Conservation (phyloP, 495 filamentous ascomycete genomes). For the Xylaria curta region DNA sequence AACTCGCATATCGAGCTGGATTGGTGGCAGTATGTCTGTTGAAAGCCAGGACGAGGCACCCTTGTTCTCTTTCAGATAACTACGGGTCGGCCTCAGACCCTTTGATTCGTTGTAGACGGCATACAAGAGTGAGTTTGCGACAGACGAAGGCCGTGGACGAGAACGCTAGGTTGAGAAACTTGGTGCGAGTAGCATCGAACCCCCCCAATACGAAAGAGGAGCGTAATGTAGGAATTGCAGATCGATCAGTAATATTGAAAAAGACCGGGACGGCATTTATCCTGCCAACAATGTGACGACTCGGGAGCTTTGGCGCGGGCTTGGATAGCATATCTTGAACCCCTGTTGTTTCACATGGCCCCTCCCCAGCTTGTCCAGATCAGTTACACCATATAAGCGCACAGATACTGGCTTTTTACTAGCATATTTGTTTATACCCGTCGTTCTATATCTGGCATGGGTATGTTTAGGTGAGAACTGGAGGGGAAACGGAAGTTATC, state of each 20-base stretch:
- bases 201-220: background rate
- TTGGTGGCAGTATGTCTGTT: background rate
- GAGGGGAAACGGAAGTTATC: too few relatives aligned
- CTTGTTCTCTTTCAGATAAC: background rate
- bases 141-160: background rate
- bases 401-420: too few relatives aligned
- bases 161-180: background rate
- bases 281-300: background rate
- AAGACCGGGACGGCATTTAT: background rate
- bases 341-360: too few relatives aligned
- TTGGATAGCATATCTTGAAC: too few relatives aligned
- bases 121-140: background rate
- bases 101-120: background rate
- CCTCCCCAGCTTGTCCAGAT: too few relatives aligned
- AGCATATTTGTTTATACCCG: too few relatives aligned
- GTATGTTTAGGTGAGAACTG: too few relatives aligned
- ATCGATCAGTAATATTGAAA: background rate
- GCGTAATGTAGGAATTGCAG: too few relatives aligned
- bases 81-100: background rate
- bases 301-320: background rate
- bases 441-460: too few relatives aligned
- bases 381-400: too few relatives aligned
- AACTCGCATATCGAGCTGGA: slow-evolving; percentile 8
- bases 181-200: background rate
- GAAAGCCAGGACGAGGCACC: background rate